Evolutionary conservation across 192 early-diverging fungal species (phyloP).

Genomic region (Piromyces sp.): DNA sequence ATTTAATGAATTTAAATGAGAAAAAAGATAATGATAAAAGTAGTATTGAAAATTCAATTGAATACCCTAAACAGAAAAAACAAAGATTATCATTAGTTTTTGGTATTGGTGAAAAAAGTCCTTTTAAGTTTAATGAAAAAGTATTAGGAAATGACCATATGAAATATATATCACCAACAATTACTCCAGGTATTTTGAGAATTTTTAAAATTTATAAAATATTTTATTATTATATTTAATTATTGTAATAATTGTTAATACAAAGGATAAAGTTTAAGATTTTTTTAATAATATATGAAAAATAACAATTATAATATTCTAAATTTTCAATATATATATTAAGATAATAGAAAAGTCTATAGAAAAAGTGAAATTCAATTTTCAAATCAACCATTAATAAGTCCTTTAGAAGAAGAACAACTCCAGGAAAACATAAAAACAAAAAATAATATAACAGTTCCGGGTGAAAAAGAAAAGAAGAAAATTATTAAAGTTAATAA

Average conservation of each 20-base stretch:
- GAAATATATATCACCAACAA: not conserved
- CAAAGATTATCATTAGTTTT: not conserved
- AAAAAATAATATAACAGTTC: not conserved
- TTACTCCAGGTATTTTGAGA: not conserved
- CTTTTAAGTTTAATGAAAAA: not conserved
- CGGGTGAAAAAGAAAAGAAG: not conserved
- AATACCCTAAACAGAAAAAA: not conserved
- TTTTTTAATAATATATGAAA: too few relatives aligned
- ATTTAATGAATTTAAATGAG: not conserved
- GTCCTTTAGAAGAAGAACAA: not conserved
- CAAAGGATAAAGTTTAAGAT: too few relatives aligned
- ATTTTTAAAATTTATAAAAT: too few relatives aligned
- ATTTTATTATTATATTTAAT: not conserved
- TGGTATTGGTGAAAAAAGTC: not conserved
- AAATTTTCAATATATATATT: too few relatives aligned
- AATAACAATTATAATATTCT: too few relatives aligned
- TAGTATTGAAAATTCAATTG: not conserved
- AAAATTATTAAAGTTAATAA: not conserved
- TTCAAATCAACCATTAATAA: not conserved
- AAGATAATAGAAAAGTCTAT: not conserved
- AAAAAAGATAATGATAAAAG: not conserved
- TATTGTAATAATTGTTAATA: too few relatives aligned
- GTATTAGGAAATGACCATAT: not conserved
- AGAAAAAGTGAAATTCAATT: not conserved
- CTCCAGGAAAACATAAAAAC: not conserved